These are phyloP conservation scores for Entophlyctis luteolus DNA, from an alignment of 192 early-diverging fungal genomes.

Conservation along the genomic window DNA sequence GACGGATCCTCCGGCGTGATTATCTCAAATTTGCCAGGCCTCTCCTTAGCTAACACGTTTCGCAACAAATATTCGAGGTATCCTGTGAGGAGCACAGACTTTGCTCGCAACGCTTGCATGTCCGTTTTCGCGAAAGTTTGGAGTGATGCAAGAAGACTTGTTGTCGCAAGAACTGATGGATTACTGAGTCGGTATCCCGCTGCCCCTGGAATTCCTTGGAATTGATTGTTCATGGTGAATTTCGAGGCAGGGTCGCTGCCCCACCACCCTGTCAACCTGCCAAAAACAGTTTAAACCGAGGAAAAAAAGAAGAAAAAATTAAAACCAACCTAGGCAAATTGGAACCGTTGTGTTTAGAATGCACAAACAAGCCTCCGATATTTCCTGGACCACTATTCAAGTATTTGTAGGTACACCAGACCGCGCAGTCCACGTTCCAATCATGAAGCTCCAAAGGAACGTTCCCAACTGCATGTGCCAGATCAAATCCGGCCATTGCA, in stretches of 20 bases:
- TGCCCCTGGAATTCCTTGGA: constrained; percentile 76
- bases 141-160: constrained; percentile 72
- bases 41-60: constrained; percentile 21
- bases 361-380: constrained; percentile 87
- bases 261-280: constrained; percentile 89
- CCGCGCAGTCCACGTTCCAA: constrained; percentile 96
- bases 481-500: constrained; percentile 88
- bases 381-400: constrained; percentile 95
- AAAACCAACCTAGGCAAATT: constrained; percentile 49
- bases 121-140: constrained; percentile 71
- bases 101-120: constrained; percentile 66
- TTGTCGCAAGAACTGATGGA: constrained; percentile 73
- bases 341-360: constrained; percentile 69
- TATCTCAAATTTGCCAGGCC: constrained; percentile 50
- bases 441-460: constrained; percentile 82
- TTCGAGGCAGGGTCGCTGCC: constrained; percentile 75
- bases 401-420: constrained; percentile 96
- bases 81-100: constrained; percentile 74
- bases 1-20: constrained; percentile 74
- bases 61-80: constrained; percentile 83
- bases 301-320: constrained; percentile 17
- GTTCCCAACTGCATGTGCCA: constrained; percentile 95
- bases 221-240: constrained; percentile 84
- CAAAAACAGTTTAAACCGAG: not conserved
- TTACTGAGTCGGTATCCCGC: constrained; percentile 85